Conservation (phyloP, 345 rosid genomes). For the Salix viminalis region DNA sequence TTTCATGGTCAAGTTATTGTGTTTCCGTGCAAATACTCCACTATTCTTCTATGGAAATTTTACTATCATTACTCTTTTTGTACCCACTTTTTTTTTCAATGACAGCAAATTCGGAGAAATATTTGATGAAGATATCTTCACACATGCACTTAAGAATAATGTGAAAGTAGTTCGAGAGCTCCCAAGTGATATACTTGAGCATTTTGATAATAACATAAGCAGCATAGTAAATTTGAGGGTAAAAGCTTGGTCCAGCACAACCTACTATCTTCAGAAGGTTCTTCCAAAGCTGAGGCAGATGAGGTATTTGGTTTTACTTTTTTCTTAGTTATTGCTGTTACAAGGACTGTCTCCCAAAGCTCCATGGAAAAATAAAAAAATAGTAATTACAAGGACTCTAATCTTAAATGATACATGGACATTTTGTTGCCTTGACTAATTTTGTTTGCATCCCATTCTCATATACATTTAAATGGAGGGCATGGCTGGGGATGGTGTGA, state of each 20-base stretch:
- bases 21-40: no score
- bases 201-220: constrained; percentile 77
- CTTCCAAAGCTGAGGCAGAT: constrained; percentile 69
- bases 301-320: constrained; percentile 40
- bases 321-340: neutral
- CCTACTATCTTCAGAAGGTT: constrained; percentile 86
- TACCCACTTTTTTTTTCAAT: constrained; percentile 12
- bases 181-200: constrained; percentile 78
- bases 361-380: neutral
- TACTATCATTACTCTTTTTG: constrained; percentile 1
- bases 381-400: no score
- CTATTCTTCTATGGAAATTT: no score
- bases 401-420: neutral
- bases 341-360: neutral
- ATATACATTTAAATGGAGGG: neutral
- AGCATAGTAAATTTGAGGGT: constrained; percentile 87
- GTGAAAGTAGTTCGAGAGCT: constrained; percentile 73
- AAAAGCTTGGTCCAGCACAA: constrained; percentile 85
- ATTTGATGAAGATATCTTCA: constrained; percentile 91
- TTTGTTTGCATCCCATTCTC: no score
- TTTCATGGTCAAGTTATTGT: no score
- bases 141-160: constrained; percentile 61
- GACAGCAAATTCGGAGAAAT: constrained; percentile 88
- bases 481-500: neutral
- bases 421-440: neutral